These are phyloP conservation scores for Xylaria sp. DNA, from an alignment of 2,329 filamentous ascomycete species.

Conservation along the genomic window DNA sequence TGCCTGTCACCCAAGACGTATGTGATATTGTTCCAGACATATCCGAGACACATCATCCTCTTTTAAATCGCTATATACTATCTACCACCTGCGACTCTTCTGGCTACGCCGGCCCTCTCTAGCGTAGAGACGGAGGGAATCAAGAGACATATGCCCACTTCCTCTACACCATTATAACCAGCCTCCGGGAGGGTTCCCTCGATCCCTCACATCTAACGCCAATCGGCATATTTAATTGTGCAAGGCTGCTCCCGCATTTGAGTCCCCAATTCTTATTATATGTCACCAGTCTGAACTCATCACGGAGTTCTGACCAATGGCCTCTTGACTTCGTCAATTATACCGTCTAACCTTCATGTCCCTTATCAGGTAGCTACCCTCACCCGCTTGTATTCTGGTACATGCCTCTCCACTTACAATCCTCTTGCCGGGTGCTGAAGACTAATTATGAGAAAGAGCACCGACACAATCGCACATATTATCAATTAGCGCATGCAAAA, in stretches of 20 bases:
- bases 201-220: constrained; percentile 34
- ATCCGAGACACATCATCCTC: constrained; percentile 42
- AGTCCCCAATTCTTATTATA: constrained; percentile 37
- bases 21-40: constrained; percentile 34
- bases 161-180: constrained; percentile 13
- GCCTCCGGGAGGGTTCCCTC: constrained; percentile 4
- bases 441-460: constrained; percentile 18
- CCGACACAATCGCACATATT: background rate
- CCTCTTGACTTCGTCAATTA: background rate
- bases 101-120: constrained; percentile 34
- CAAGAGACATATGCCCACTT: constrained; percentile 4
- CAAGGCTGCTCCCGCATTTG: constrained; percentile 42
- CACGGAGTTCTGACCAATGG: background rate
- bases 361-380: background rate
- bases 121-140: constrained; percentile 33
- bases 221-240: constrained; percentile 38
- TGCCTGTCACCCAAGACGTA: constrained; percentile 34
- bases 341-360: background rate
- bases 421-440: background rate
- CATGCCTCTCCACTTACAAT: constrained; percentile 2
- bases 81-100: background rate
- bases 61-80: constrained; percentile 29
- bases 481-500: constrained; percentile 44
- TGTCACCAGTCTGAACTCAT: constrained; percentile 27
- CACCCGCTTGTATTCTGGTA: constrained; percentile 6